phyloP scores from a whole-genome alignment of 1,139 yeast genomes.

The Yamadazyma diospyri region DNA sequence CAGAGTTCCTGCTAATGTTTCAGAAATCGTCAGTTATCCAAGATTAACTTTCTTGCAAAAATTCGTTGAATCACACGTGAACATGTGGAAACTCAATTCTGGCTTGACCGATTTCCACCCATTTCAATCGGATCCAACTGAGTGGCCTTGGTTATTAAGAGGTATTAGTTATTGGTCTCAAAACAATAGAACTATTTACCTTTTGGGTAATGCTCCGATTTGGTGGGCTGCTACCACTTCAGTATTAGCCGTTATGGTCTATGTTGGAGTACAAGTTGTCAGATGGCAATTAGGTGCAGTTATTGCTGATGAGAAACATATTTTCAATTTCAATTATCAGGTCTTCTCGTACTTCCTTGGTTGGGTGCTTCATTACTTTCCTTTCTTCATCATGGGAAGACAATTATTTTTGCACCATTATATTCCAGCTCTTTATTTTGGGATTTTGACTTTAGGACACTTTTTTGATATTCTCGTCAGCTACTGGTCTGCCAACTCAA shows the following conservation, averaged over 20 bases:
- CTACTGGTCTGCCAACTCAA: slow-evolving; percentile 33
- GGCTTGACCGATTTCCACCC: slow-evolving; percentile 82
- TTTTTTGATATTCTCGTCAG: slow-evolving; percentile 65
- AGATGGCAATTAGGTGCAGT: slow-evolving; percentile 72
- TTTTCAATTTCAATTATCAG: slow-evolving; percentile 70
- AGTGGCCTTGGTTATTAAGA: slow-evolving; percentile 87
- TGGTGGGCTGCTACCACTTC: slow-evolving; percentile 84
- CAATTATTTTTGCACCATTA: slow-evolving; percentile 93
- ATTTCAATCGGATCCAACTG: slow-evolving; percentile 82
- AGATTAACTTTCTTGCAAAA: slow-evolving; percentile 64
- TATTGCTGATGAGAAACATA: slow-evolving; percentile 49
- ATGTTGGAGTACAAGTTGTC: slow-evolving; percentile 52
- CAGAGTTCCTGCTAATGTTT: slow-evolving; percentile 19
- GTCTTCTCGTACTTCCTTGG: slow-evolving; percentile 69
- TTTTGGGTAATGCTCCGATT: slow-evolving; percentile 83
- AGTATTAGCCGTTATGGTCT: slow-evolving; percentile 51
- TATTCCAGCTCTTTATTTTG: slow-evolving; percentile 87
- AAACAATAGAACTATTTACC: slow-evolving; percentile 73
- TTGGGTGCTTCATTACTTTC: slow-evolving; percentile 80
- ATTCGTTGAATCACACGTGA: slow-evolving; percentile 71
- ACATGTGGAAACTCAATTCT: slow-evolving; percentile 89
- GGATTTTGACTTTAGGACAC: slow-evolving; percentile 80
- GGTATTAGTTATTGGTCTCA: slow-evolving; percentile 95
- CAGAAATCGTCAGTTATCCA: slow-evolving; percentile 52
- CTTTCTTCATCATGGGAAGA: slow-evolving; percentile 91